Base-by-base conservation (phyloP, 495 filamentous ascomycete species). In the Penicillium herquei region DNA sequence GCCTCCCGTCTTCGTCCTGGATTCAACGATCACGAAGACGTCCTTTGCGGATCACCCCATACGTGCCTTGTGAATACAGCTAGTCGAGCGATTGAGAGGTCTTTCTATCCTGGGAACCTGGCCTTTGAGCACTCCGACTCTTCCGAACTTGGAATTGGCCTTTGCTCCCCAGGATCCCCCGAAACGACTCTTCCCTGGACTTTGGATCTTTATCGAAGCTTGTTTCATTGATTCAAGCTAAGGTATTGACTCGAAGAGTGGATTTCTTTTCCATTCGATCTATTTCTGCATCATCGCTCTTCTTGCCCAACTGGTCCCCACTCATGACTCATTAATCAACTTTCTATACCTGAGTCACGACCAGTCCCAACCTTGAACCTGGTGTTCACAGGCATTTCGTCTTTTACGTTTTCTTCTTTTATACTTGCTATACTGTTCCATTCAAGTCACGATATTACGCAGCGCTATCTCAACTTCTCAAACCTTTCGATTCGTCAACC, bases 361-460 rank as follows among this genome's bases (percentile, higher is more conserved):
- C 60, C 62, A 43, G 46, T 55, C 52, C 53, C 51, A 45, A 62
- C 72, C 66, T 70, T 72, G 66, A 69, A 66, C 73, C 73, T 62
- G 72, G 72, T 70, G 72, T 77, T 75, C 65, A 70, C 63, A 71
- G 68, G 71, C 57, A 69, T 42, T 33, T 57, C 64, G 60, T 51
- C 8, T 18, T 58, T 61, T 57, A 51, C 50, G 46, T 68, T 39
- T 62, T 64, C 60, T 57, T 12, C 44, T 21, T 47, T 11, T 37
- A 8, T 30, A 13, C 34, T 52, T 63, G 63, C 55, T 67, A 65
- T 70, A 68, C 56, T 63, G 66, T 59, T 63, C 60, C 59, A 56
- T 64, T 59, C 60, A 56, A 45, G 39, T 59, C 65, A 79, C 78
- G 78, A 80, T 73, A 69, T 75, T 71, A 81, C 78, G 78, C 73